Conservation (phyloP, 148 eudicot genomes). For the Oxyria digyna region DNA sequence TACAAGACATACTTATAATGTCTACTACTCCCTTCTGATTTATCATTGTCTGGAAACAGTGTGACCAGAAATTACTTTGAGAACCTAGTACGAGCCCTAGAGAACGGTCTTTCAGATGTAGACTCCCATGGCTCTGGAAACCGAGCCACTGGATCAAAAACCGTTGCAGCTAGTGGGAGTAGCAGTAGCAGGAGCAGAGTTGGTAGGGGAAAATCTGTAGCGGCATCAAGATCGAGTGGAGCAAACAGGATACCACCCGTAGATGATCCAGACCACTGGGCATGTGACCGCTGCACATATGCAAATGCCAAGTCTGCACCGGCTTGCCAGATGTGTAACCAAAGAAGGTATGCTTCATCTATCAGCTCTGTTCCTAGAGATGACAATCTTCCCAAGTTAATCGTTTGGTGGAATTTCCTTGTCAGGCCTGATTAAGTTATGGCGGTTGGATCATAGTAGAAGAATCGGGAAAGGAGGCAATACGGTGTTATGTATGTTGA, state of each 20-base stretch:
- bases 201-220: conserved; percentile 41
- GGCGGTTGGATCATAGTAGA: not conserved
- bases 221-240: conserved; percentile 17
- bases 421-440: not conserved
- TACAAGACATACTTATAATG: not conserved
- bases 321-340: conserved; percentile 8
- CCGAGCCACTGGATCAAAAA: conserved; percentile 46
- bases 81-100: conserved; percentile 83
- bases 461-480: not conserved
- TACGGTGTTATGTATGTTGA: not conserved
- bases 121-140: conserved; percentile 42
- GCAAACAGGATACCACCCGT: not conserved
- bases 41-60: conserved; percentile 19
- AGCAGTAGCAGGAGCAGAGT: conserved; percentile 30
- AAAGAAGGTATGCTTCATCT: not conserved
- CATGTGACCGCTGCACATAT: conserved; percentile 10
- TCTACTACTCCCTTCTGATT: not conserved
- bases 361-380: not conserved
- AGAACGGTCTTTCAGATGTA: conserved; percentile 77
- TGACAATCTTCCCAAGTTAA: not conserved
- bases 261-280: conserved; percentile 2
- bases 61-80: conserved; percentile 83
- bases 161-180: conserved; percentile 31
- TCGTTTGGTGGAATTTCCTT: not conserved
- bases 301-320: conserved; percentile 7